phyloP scores from a whole-genome alignment of 495 filamentous ascomycete species.

The Xylaria acuta region DNA sequence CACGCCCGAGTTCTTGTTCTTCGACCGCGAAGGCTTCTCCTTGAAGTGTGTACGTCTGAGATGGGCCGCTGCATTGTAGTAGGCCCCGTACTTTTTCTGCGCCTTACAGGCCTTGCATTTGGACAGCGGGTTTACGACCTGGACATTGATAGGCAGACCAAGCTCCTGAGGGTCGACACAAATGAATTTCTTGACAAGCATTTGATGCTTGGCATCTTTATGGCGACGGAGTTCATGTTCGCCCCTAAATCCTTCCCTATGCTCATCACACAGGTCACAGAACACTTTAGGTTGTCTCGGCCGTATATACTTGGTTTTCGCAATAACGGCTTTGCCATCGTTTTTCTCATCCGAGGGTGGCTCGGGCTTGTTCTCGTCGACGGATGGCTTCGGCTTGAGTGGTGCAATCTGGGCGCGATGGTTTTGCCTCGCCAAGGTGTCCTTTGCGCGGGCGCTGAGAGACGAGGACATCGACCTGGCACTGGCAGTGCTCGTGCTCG shows the following conservation, averaged over 20 bases:
- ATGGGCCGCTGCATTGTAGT: conserved; percentile 96
- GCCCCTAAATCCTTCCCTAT: conserved; percentile 88
- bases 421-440: conserved; percentile 46
- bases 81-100: conserved; percentile 82
- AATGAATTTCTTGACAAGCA: conserved; percentile 79
- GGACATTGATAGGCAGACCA: conserved; percentile 48
- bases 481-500: conserved; percentile 51
- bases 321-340: conserved; percentile 62
- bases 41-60: conserved; percentile 87
- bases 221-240: conserved; percentile 93
- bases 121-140: conserved; percentile 68
- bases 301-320: conserved; percentile 73
- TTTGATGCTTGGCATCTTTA: conserved; percentile 77
- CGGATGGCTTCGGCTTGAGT: conserved; percentile 49
- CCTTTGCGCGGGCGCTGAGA: conserved; percentile 51
- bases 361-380: conserved; percentile 35
- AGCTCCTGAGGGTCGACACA: conserved; percentile 55
- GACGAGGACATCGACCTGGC: conserved; percentile 44
- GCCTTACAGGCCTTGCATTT: conserved; percentile 87
- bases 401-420: conserved; percentile 37
- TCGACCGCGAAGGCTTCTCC: conserved; percentile 51
- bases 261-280: conserved; percentile 75
- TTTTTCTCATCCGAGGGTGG: conserved; percentile 38
- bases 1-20: conserved; percentile 45
- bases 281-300: conserved; percentile 77